Evolutionary conservation across 106 monocot genomes (phyloP).

Genomic region (Narthecium ossifragum): DNA sequence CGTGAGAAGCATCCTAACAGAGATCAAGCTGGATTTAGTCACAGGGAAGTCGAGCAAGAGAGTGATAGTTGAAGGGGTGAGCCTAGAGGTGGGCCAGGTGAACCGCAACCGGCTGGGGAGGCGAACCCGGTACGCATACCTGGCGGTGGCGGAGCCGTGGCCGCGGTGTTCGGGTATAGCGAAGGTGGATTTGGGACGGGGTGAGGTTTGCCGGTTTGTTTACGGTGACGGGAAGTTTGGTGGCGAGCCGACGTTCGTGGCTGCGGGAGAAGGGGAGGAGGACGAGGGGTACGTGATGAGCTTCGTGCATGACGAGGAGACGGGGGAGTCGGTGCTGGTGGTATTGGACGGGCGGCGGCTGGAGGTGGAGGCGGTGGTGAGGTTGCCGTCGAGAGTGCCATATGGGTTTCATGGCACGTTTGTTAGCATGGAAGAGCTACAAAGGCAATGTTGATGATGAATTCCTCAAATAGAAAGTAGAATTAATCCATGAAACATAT

Average conservation of each 20-base stretch:
- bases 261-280: conserved; percentile 16
- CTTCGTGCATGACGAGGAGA: conserved; percentile 44
- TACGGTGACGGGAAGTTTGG: conserved; percentile 43
- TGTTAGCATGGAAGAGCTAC: background rate
- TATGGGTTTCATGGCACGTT: conserved; percentile 79
- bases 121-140: conserved; percentile 48
- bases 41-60: conserved; percentile 38
- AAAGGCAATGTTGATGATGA: too few species aligned
- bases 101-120: conserved; percentile 43
- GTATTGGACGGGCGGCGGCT: conserved; percentile 44
- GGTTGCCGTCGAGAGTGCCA: conserved; percentile 53
- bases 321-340: conserved; percentile 33
- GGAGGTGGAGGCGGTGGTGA: conserved; percentile 35
- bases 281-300: conserved; percentile 54
- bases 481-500: too few species aligned
- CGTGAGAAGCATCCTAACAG: conserved; percentile 28
- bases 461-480: too few species aligned
- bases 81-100: conserved; percentile 46
- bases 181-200: conserved; percentile 50
- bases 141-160: conserved; percentile 78
- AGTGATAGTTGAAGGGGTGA: conserved; percentile 22
- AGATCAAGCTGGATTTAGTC: conserved; percentile 32
- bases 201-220: conserved; percentile 25
- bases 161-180: conserved; percentile 59
- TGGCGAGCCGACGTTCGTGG: conserved; percentile 56